Base-by-base conservation (phyloP, 2,329 filamentous ascomycete genomes). In the Coleophoma eucalyptorum region DNA sequence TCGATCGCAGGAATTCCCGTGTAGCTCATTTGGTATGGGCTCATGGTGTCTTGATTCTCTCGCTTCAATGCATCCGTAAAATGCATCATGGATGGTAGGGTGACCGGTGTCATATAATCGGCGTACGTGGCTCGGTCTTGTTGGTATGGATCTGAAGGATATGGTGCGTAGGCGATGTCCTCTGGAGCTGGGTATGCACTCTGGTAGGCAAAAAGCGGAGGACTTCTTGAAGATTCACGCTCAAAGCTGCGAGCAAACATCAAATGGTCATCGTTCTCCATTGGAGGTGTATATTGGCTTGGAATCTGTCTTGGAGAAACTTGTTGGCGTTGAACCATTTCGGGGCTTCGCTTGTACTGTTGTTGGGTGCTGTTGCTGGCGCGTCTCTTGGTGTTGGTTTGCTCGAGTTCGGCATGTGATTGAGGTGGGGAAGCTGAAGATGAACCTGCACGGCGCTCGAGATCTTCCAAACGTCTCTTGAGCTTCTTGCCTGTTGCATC, bases 381-480 rank as follows among this genome's bases (percentile, higher is more conserved):
- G 46, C 47, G 52, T 49, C 50, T 58, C 55, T 45, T 62, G 61
- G 69, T 68, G 55, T 45, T 62, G 61, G 69, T 68, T 35, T 38
- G 35, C 16, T 79, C 59, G 26, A 64, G 69, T 65, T 79, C 73
- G 31, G 71, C 72, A 52, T 77, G 75, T 54, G 69, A 68, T 63
- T 79, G 76, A 61, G 79, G 77, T 50, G 78, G 78, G 44, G 77
- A 81, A 66, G 72, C 78, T 59, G 75, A 80, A 64, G 71, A 77
- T 57, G 83, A 74, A 43, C 85, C 87, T 52, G 89, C 89, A 58
- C 88, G 80, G 65, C 87, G 83, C 78, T 93, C 89, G 61, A 93
- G 80, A 66, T 93, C 89, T 76, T 93, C 88, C 66, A 94, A 78
- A 64, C 89, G 85, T 76, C 87, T 87, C 87, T 94, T 93, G 62